A percentile compares a stretch with the other conserved stretches of the same genome.
These are phyloP conservation scores for Vitis cinerea DNA, from an alignment of 164 flowering plant species.

Conservation along the genomic window DNA sequence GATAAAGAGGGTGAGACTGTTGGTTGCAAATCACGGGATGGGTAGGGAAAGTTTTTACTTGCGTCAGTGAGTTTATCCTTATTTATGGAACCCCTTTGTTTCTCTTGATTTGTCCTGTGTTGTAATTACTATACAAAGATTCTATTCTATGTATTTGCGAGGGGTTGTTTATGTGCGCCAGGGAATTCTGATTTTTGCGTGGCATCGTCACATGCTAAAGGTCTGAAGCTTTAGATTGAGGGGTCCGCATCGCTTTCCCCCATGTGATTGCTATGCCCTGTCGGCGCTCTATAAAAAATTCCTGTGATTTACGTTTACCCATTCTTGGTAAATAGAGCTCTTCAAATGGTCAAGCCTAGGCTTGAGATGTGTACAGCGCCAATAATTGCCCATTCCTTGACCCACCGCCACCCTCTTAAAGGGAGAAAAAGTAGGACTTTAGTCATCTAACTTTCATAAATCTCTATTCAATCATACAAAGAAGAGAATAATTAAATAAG, in stretches of 20 bases:
- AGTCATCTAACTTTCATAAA: not conserved
- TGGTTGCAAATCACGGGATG: not conserved
- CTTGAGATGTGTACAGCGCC: too few species aligned
- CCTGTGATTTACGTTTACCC: too few species aligned
- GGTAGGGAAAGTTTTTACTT: not conserved
- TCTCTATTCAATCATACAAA: not conserved
- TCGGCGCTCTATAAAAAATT: too few species aligned
- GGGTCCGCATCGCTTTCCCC: not conserved
- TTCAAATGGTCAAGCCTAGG: too few species aligned
- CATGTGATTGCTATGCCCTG: not conserved
- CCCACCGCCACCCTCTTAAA: not conserved
- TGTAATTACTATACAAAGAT: not conserved
- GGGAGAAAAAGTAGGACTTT: not conserved
- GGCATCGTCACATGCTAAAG: not conserved
- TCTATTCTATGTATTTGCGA: not conserved
- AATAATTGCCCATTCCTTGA: too few species aligned
- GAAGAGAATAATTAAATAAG: too few species aligned
- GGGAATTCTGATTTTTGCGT: too few species aligned
- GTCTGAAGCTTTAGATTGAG: not conserved
- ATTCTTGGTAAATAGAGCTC: too few species aligned
- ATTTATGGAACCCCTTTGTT: not conserved
- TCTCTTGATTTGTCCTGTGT: not conserved
- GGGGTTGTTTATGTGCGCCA: not conserved
- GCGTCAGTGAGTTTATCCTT: too few species aligned
- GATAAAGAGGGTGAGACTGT: not conserved